phyloP scores from a whole-genome alignment of 139 green algal species.

The Picochlorum sp. region DNA sequence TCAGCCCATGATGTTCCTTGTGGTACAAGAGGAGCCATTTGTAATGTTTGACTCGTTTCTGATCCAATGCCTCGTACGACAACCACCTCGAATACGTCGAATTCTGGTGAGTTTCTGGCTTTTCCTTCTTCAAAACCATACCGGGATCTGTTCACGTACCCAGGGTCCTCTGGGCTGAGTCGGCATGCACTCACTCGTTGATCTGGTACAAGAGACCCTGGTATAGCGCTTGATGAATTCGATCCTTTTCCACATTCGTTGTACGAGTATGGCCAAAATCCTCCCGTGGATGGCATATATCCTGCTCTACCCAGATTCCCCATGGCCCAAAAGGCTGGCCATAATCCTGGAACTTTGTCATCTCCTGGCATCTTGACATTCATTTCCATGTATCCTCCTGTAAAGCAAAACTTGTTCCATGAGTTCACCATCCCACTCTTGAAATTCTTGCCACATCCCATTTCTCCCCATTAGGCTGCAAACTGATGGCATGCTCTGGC shows the following conservation, averaged over 20 bases:
- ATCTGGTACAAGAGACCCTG: neutral
- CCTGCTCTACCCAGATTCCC: slow-evolving; percentile 44
- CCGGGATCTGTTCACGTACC: slow-evolving; percentile 1
- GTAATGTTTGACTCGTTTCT: slow-evolving; percentile 32
- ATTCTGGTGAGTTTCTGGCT: slow-evolving; percentile 36
- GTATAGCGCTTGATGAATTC: neutral
- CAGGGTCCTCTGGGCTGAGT: neutral
- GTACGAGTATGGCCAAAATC: slow-evolving; percentile 42
- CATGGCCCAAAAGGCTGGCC: slow-evolving; percentile 32
- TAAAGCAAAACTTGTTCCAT: slow-evolving; percentile 59
- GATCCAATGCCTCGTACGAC: neutral
- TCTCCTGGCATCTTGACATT: slow-evolving; percentile 37
- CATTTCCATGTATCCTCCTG: slow-evolving; percentile 40
- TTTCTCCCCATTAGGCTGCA: slow-evolving; percentile 19
- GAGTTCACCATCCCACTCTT: slow-evolving; percentile 31
- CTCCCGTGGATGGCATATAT: slow-evolving; percentile 26
- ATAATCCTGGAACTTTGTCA: slow-evolving; percentile 27
- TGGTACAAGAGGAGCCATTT: slow-evolving; percentile 38
- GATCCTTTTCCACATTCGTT: slow-evolving; percentile 25
- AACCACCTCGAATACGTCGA: slow-evolving; percentile 43
- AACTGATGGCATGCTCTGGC: neutral
- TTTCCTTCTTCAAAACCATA: slow-evolving; percentile 10
- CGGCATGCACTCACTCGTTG: neutral
- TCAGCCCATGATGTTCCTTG: slow-evolving; percentile 16
- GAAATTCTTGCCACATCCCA: slow-evolving; percentile 7